Percentiles rank a stretch among this genome's conserved stretches.
Conservation (phyloP, 306 rosid species). For the Sphenostylis stenocarpa region DNA sequence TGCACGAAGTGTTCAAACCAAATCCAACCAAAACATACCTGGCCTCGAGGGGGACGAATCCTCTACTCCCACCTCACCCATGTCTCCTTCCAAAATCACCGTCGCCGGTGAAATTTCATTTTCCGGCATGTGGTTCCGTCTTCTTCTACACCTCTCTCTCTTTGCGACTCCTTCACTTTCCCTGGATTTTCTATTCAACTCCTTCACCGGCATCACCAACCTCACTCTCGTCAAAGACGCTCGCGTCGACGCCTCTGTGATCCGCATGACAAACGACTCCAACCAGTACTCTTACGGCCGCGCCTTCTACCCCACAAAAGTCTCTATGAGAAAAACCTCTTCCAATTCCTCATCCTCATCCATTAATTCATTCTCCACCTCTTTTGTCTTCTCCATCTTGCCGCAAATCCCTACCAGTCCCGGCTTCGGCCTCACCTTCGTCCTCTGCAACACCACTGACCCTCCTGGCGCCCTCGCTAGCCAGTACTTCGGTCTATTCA, state of each 20-base stretch:
- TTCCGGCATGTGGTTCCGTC: background rate
- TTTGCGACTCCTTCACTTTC: slow-evolving; percentile 27
- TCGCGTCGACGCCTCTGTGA: slow-evolving; percentile 45
- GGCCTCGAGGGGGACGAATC: no score
- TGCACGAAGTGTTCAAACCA: background rate
- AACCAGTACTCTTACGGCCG: slow-evolving; percentile 66
- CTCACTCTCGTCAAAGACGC: slow-evolving; percentile 70
- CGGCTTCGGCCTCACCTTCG: slow-evolving; percentile 82
- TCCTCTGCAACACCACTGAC: slow-evolving; percentile 64
- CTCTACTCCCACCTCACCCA: no score
- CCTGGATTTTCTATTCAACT: slow-evolving; percentile 61
- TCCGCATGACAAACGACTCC: slow-evolving; percentile 79
- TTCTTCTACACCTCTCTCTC: slow-evolving; percentile 25
- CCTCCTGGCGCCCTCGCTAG: slow-evolving; percentile 73
- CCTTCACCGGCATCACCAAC: slow-evolving; percentile 56
- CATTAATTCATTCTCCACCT: slow-evolving; percentile 70
- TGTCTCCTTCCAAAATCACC: no score
- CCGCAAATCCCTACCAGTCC: slow-evolving; percentile 66
- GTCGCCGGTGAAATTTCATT: no score
- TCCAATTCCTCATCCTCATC: background rate
- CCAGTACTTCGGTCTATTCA: slow-evolving; percentile 87
- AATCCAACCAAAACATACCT: no score
- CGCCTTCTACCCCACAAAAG: slow-evolving; percentile 49
- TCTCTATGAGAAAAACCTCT: slow-evolving; percentile 14
- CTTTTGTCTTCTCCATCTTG: slow-evolving; percentile 77